Percentiles rank a stretch among this genome's conserved stretches.
phyloP scores from a whole-genome alignment of 2,329 filamentous ascomycete genomes.

The Zalaria obscura region DNA sequence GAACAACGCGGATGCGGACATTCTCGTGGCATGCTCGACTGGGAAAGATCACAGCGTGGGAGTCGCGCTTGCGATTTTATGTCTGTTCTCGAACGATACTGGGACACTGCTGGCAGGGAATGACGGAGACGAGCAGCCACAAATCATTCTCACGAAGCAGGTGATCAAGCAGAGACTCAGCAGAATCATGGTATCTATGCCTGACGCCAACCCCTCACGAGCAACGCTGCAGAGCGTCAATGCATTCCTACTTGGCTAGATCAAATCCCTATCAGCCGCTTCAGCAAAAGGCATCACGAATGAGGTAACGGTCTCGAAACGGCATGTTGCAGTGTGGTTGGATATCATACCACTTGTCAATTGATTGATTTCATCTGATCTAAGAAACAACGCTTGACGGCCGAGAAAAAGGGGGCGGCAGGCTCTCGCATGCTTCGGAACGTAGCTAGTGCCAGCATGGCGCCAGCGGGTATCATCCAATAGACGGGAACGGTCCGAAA shows the following conservation, averaged over 20 bases:
- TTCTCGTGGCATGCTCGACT: conserved; percentile 56
- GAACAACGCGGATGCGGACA: background rate
- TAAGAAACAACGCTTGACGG: too few species aligned
- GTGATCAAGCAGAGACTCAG: conserved; percentile 64
- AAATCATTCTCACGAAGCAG: conserved; percentile 36
- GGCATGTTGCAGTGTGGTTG: too few species aligned
- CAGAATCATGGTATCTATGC: conserved; percentile 67
- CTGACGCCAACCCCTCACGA: conserved; percentile 70
- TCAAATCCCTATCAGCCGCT: too few species aligned
- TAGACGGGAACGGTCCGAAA: too few species aligned
- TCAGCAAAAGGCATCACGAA: too few species aligned
- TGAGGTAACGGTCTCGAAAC: too few species aligned
- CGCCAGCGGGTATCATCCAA: too few species aligned
- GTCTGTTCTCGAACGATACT: conserved; percentile 53
- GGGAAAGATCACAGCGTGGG: conserved; percentile 74
- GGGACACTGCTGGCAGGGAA: conserved; percentile 27
- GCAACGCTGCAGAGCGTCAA: conserved; percentile 85
- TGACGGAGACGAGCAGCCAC: background rate
- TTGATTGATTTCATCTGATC: too few species aligned
- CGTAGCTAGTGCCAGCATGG: too few species aligned
- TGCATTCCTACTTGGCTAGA: conserved; percentile 58
- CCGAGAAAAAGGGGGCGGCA: too few species aligned
- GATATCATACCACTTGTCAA: too few species aligned
- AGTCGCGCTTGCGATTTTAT: conserved; percentile 60
- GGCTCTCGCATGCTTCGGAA: too few species aligned